Evolutionary conservation across 805 yeast species (phyloP), one percentile per base, ranked within the genome.

Genomic region (Metschnikowia picachoensis): DNA sequence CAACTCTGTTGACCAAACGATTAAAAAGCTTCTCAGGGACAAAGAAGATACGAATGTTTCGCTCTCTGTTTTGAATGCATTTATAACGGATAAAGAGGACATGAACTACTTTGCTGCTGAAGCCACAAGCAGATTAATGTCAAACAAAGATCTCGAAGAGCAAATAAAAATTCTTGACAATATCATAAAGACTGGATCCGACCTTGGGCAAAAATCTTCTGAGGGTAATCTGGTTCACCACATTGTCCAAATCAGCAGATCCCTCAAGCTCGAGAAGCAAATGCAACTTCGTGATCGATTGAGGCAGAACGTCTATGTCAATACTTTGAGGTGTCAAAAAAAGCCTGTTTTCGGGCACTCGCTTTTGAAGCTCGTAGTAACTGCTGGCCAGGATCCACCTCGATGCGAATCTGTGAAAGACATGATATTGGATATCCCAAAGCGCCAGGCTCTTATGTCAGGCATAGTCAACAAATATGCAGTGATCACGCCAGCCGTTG

Each of bases 401-500:
- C 28, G 30, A 13, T 39, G 48, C 30, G 54, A 52, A 4, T 48
- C 69, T 32, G 54, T 85, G 33, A 49, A 53, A 1, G 52, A 55
- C 17, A 58, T 69, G 52, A 51, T 58, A 2, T 46, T 60, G 16
- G 50, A 61, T 7, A 48, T 70, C n/a, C 57, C 62, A 3, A 51
- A 57, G 31, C 52, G 73, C 35, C 65, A 58, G 3, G 64, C 60
- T 3, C 37, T 50, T 0, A 70, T 82, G 72, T 61, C 67, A 9
- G 80, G 78, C 30, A 60, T 70, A 0, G 76, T 92, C 48, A 88
- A 87, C 36, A 81, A 84, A 50, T 94, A 75, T 65, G 87, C 95
- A 0, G 92, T 87, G 52, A 77, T 92, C 4, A 94, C 98, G 0
- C 99, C 99, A 0, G 72, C 82, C 3, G 96, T 80, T 4, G 95